These are phyloP conservation scores for Perkinsus marinus DNA, from an alignment of 169 alveolate genomes.

Conservation along the genomic window DNA sequence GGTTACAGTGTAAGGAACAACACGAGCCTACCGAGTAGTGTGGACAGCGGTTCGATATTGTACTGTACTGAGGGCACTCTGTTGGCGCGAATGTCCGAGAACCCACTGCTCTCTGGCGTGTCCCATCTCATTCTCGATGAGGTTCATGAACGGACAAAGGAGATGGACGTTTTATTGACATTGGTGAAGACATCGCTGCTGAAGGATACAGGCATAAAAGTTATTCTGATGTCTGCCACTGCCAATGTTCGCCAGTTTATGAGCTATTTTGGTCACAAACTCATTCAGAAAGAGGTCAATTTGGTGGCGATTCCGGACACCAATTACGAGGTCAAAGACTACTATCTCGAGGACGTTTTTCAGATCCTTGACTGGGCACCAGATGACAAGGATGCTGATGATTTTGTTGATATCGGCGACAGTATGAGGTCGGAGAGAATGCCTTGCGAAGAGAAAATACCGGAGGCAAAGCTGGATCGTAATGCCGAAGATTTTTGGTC, in stretches of 20 bases:
- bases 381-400: background rate
- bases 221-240: slow-evolving; percentile 4
- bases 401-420: background rate
- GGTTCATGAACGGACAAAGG: slow-evolving; percentile 37
- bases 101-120: slow-evolving; percentile 42
- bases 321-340: background rate
- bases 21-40: slow-evolving; percentile 38
- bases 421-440: background rate
- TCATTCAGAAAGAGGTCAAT: background rate
- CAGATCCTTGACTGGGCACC: background rate
- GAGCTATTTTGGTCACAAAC: background rate
- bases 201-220: background rate
- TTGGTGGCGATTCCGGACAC: background rate
- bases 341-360: slow-evolving; percentile 1
- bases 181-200: background rate
- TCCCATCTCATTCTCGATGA: slow-evolving; percentile 34
- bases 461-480: background rate
- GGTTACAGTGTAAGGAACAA: background rate
- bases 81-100: background rate
- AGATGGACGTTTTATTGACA: slow-evolving; percentile 22
- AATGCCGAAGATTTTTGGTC: background rate
- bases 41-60: background rate
- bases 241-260: background rate
- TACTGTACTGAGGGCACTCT: background rate
- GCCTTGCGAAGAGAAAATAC: background rate